Evolutionary conservation across 768 basidiomycete species (phyloP).

Genomic region (Amanita jacksonii): DNA sequence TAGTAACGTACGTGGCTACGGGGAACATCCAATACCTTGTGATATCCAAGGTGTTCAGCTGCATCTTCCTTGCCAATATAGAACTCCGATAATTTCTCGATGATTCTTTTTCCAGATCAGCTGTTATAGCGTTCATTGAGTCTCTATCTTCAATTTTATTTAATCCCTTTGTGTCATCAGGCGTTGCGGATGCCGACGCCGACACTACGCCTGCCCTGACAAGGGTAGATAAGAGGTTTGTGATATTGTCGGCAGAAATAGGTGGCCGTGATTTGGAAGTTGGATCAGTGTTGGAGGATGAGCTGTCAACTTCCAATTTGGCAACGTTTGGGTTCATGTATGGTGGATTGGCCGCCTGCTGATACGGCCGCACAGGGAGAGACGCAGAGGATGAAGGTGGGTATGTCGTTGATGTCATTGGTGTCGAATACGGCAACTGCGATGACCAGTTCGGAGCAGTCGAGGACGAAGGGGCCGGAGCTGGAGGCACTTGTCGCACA

Average conservation of each 20-base stretch:
- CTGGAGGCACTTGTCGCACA: slow-evolving; percentile 34
- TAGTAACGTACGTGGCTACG: not conserved
- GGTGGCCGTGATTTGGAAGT: slow-evolving; percentile 22
- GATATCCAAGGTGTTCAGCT: slow-evolving; percentile 61
- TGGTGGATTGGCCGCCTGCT: not conserved
- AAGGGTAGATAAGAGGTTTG: slow-evolving; percentile 55
- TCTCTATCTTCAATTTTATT: slow-evolving; percentile 27
- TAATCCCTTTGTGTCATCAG: slow-evolving; percentile 37
- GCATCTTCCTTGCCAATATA: slow-evolving; percentile 51
- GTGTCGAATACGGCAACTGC: not conserved
- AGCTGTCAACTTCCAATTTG: slow-evolving; percentile 11
- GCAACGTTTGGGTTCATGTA: not conserved
- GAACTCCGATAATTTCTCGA: slow-evolving; percentile 48
- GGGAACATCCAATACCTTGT: slow-evolving; percentile 40
- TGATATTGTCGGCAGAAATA: slow-evolving; percentile 33
- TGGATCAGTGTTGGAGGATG: slow-evolving; percentile 20
- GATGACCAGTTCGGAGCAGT: slow-evolving; percentile 14
- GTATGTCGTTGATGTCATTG: slow-evolving; percentile 2
- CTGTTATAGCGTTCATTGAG: slow-evolving; percentile 16
- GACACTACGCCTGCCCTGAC: slow-evolving; percentile 75
- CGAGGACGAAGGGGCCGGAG: slow-evolving; percentile 24
- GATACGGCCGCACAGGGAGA: slow-evolving; percentile 12
- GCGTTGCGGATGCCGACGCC: slow-evolving; percentile 40
- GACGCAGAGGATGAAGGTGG: slow-evolving; percentile 14
- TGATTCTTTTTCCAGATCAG: slow-evolving; percentile 36